Conservation (phyloP, 257 asterid genomes). For the Verbascum thapsus region DNA sequence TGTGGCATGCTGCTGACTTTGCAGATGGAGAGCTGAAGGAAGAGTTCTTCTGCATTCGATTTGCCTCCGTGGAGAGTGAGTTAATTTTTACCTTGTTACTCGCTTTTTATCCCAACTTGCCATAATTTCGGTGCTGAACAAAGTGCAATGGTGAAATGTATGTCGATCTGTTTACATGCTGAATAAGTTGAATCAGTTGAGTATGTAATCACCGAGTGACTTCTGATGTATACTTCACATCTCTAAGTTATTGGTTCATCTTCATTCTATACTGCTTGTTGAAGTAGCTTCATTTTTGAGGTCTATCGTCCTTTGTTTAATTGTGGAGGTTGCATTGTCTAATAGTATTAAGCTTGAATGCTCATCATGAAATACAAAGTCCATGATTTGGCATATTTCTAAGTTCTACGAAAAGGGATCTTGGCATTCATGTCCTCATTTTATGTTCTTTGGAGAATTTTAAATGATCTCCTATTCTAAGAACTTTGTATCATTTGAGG, state of each 20-base stretch:
- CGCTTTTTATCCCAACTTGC: not conserved
- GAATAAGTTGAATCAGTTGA: not conserved
- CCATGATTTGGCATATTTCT: too few species aligned
- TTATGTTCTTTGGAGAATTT: too few species aligned
- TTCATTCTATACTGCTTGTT: not conserved
- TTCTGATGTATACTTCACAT: not conserved
- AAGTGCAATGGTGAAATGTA: not conserved
- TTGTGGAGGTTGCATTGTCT: not conserved
- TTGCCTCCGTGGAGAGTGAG: slow-evolving; percentile 75
- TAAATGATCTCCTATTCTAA: too few species aligned
- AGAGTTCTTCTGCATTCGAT: slow-evolving; percentile 73
- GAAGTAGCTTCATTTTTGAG: not conserved
- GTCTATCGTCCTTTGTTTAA: not conserved
- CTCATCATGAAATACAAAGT: slow-evolving; percentile 1
- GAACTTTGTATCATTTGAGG: too few species aligned
- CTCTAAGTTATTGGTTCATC: not conserved
- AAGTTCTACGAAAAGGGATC: too few species aligned
- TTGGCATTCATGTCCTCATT: too few species aligned
- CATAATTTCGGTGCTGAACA: not conserved
- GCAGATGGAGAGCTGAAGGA: slow-evolving; percentile 88
- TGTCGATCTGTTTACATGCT: not conserved
- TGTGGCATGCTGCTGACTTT: slow-evolving; percentile 91
- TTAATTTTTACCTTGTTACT: slow-evolving; percentile 10
- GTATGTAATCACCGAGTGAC: too few species aligned
- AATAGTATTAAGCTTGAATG: not conserved